Percentiles rank a stretch among this genome's conserved stretches.
Evolutionary conservation across 345 rosid species (phyloP).

Genomic region (Abelmoschus esculentus): DNA sequence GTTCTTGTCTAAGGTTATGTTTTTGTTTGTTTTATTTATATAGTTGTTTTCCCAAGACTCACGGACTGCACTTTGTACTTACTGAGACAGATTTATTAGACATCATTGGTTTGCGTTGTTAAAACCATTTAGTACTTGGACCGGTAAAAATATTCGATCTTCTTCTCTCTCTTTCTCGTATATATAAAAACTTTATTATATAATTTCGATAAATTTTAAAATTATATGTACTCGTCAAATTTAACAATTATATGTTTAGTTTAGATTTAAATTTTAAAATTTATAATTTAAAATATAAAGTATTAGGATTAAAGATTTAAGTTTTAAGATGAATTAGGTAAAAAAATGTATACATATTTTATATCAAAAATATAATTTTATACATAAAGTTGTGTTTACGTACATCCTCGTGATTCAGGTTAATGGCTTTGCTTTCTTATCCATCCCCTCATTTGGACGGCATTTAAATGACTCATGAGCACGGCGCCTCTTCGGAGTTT

Average conservation of each 20-base stretch:
- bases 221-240: too few relatives aligned
- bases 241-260: too few relatives aligned
- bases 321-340: too few relatives aligned
- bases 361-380: too few relatives aligned
- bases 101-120: neutral
- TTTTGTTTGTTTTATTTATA: neutral
- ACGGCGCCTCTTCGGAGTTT: neutral
- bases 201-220: too few relatives aligned
- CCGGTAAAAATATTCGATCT: too few relatives aligned
- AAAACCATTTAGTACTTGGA: neutral
- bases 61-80: neutral
- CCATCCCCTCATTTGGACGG: slow-evolving; percentile 5
- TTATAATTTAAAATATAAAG: too few relatives aligned
- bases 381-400: neutral
- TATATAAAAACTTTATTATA: too few relatives aligned
- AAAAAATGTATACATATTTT: too few relatives aligned
- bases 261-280: too few relatives aligned
- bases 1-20: neutral
- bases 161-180: neutral
- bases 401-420: neutral
- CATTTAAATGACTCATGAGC: neutral
- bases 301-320: too few relatives aligned
- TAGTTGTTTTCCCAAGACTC: neutral
- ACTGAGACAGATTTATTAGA: neutral
- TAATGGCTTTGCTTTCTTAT: neutral